These are phyloP conservation scores for Capsicum baccatum DNA, from an alignment of 257 asterid species.

Conservation along the genomic window DNA sequence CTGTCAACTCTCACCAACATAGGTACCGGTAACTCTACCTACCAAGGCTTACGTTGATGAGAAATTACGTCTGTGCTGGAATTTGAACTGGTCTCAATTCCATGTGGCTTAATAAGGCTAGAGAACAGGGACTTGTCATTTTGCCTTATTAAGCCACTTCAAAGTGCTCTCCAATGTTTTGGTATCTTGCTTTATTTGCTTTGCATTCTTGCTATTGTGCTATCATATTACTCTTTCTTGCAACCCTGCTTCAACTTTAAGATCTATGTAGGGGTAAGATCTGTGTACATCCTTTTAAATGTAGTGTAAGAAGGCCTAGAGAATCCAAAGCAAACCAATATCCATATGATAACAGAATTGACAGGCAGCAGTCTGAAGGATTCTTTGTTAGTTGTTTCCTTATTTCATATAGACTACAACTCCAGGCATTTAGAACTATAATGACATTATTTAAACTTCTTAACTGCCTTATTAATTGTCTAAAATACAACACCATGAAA, in stretches of 20 bases:
- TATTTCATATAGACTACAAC: neutral
- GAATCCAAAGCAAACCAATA: neutral
- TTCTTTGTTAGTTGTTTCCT: neutral
- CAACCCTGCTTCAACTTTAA: no score
- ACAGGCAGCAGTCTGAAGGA: neutral
- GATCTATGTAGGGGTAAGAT: no score
- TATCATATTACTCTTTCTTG: no score
- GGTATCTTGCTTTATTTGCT: no score
- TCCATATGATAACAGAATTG: neutral
- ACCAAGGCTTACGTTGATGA: neutral
- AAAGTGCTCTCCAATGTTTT: no score
- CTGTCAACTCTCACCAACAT: neutral
- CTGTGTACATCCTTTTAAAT: neutral
- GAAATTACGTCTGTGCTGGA: neutral
- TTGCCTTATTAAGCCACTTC: no score
- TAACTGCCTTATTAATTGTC: neutral
- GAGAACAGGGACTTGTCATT: no score
- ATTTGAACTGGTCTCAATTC: neutral
- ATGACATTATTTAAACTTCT: conserved; percentile 8
- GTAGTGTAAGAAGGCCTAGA: neutral
- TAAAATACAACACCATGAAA: conserved; percentile 22
- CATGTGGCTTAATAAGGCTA: no score
- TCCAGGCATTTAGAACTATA: neutral
- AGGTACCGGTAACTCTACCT: neutral
- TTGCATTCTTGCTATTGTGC: no score